A percentile compares a stretch with the other conserved stretches of the same genome.
Evolutionary conservation across 2,329 filamentous ascomycete species (phyloP).

Genomic region (Coniella lustricola): DNA sequence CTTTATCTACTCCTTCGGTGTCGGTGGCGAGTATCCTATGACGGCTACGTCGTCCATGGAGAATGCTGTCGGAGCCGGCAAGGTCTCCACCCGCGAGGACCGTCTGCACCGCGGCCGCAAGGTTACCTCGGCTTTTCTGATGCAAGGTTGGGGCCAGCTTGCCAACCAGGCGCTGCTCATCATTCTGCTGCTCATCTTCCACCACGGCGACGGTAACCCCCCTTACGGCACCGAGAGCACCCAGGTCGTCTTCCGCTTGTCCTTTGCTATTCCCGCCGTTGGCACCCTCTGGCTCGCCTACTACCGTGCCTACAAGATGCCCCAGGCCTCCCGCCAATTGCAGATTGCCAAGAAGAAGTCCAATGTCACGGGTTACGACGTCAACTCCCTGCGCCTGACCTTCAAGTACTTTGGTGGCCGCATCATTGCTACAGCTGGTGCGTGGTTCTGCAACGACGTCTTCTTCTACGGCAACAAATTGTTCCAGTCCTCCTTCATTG

Average conservation of each 20-base stretch:
- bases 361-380: slow-evolving; percentile 86
- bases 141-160: slow-evolving; percentile 98
- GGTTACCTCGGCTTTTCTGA: slow-evolving; percentile 91
- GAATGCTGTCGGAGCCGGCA: slow-evolving; percentile 77
- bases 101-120: slow-evolving; percentile 93
- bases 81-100: slow-evolving; percentile 83
- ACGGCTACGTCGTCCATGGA: slow-evolving; percentile 95
- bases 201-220: slow-evolving; percentile 66
- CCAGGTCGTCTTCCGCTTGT: slow-evolving; percentile 88
- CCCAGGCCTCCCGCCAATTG: slow-evolving; percentile 76
- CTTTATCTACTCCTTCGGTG: slow-evolving; percentile 72
- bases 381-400: slow-evolving; percentile 71
- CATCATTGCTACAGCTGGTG: slow-evolving; percentile 75
- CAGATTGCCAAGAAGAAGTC: slow-evolving; percentile 75
- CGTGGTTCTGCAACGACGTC: slow-evolving; percentile 95
- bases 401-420: slow-evolving; percentile 80
- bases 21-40: slow-evolving; percentile 91
- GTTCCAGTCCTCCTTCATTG: slow-evolving; percentile 88
- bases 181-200: slow-evolving; percentile 79
- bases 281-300: slow-evolving; percentile 93
- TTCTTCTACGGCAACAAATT: slow-evolving; percentile 99
- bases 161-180: slow-evolving; percentile 90
- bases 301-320: slow-evolving; percentile 95
- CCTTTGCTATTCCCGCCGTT: slow-evolving; percentile 83
- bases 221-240: slow-evolving; percentile 72